Evolutionary conservation across 225 moss, liverwort and hornwort species (phyloP).

Genomic region (Marchantia polymorpha): DNA sequence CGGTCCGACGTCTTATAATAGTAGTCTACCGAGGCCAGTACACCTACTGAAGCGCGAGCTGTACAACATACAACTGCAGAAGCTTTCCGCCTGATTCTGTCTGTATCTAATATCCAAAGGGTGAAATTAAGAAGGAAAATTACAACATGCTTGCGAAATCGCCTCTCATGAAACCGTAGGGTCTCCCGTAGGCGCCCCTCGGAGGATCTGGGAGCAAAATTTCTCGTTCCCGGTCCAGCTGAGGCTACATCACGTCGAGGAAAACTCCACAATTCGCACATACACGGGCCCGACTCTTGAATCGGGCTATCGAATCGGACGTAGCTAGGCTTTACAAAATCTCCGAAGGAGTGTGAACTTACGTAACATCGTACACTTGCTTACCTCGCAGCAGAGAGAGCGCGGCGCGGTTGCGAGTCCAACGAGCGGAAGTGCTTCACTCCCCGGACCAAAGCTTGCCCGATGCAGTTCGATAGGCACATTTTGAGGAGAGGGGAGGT

Average conservation of each 20-base stretch:
- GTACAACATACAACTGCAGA: slow-evolving; percentile 9
- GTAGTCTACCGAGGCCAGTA: neutral
- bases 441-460: slow-evolving; percentile 33
- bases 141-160: neutral
- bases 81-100: slow-evolving; percentile 8
- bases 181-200: neutral
- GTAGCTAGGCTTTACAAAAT: slow-evolving; percentile 20
- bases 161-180: neutral
- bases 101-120: neutral
- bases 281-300: neutral
- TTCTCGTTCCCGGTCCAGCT: neutral
- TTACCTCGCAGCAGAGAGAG: slow-evolving; percentile 20
- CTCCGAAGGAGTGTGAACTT: neutral
- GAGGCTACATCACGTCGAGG: neutral
- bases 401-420: slow-evolving; percentile 24
- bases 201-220: neutral
- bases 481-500: slow-evolving; percentile 27
- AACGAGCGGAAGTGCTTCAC: slow-evolving; percentile 39
- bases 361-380: neutral
- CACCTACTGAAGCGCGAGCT: slow-evolving; percentile 6
- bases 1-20: neutral
- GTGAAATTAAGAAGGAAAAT: neutral
- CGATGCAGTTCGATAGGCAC: slow-evolving; percentile 35
- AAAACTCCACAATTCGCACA: neutral
- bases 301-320: neutral